These are phyloP conservation scores for Amphirosellinia nigrospora DNA, from an alignment of 495 filamentous ascomycete genomes.

Conservation along the genomic window DNA sequence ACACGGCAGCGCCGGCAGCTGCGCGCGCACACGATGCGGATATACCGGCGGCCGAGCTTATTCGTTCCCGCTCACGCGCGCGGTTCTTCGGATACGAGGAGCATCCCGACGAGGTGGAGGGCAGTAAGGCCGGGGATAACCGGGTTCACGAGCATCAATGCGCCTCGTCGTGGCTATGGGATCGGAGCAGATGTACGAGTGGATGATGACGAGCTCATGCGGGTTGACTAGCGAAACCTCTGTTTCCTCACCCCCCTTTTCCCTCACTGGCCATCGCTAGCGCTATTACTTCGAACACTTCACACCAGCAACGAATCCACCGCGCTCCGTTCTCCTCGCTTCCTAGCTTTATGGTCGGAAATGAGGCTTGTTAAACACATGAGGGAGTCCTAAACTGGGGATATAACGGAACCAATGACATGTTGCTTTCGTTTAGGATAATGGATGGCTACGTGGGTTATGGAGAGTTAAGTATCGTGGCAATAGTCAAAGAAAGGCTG, in stretches of 20 bases:
- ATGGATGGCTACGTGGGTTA: neutral
- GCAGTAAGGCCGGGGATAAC: neutral
- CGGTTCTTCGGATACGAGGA: conserved; percentile 10
- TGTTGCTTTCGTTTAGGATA: neutral
- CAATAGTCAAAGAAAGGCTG: neutral
- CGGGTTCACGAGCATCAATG: conserved; percentile 9
- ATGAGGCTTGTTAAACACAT: neutral
- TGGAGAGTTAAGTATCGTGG: neutral
- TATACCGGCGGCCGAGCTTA: neutral
- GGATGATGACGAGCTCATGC: neutral
- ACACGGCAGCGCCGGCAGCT: conserved; percentile 10
- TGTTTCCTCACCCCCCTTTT: too few species aligned
- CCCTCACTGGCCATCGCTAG: neutral
- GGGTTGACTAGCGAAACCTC: neutral
- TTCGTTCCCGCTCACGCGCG: neutral
- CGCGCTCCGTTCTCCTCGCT: neutral
- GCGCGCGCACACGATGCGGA: conserved; percentile 14
- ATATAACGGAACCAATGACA: neutral
- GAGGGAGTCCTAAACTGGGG: neutral
- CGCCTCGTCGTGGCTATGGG: neutral
- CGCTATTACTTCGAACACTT: neutral
- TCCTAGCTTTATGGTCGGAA: neutral
- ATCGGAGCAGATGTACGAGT: neutral
- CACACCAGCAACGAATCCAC: neutral
- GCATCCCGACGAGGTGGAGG: neutral